phyloP scores from a whole-genome alignment of 1,284 basidiomycete species.

The Microbotryum silenes-acaulis region DNA sequence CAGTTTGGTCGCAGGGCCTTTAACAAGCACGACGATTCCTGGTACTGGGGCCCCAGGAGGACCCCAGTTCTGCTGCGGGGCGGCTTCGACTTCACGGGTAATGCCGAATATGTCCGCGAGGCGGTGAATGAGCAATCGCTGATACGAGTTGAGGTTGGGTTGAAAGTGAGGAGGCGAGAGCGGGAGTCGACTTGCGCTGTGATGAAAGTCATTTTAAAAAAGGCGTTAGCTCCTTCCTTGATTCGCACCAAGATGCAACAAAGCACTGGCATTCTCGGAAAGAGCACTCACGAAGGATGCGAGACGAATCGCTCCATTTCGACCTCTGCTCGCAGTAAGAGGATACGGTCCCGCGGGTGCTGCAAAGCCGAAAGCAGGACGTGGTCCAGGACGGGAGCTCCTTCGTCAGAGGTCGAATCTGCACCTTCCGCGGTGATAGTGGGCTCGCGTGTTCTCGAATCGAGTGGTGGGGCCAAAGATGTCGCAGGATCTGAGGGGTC shows the following conservation, averaged over 20 bases:
- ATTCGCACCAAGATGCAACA: not conserved
- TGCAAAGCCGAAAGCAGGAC: slow-evolving; percentile 16
- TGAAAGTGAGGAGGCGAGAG: slow-evolving; percentile 29
- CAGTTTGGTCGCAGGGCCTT: slow-evolving; percentile 20
- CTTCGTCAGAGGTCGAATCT: not conserved
- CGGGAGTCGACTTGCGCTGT: slow-evolving; percentile 20
- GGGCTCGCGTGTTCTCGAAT: too few species aligned
- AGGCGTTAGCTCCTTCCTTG: not conserved
- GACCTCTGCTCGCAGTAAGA: slow-evolving; percentile 26
- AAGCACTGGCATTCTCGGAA: not conserved
- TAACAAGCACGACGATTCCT: slow-evolving; percentile 33
- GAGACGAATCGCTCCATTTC: slow-evolving; percentile 27
- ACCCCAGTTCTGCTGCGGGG: slow-evolving; percentile 13
- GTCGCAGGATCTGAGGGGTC: too few species aligned
- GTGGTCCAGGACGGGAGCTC: slow-evolving; percentile 5
- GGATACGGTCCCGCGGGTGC: slow-evolving; percentile 19
- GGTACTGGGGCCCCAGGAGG: slow-evolving; percentile 4
- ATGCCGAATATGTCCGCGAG: slow-evolving; percentile 34
- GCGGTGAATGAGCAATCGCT: slow-evolving; percentile 34
- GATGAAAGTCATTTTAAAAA: too few species aligned
- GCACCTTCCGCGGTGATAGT: too few species aligned
- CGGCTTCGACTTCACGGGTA: slow-evolving; percentile 32
- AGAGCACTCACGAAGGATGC: slow-evolving; percentile 10
- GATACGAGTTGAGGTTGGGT: slow-evolving; percentile 34
- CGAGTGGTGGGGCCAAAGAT: too few species aligned